These are phyloP conservation scores for Barnettozyma botsteinii DNA, from an alignment of 805 yeast genomes.

Conservation along the genomic window DNA sequence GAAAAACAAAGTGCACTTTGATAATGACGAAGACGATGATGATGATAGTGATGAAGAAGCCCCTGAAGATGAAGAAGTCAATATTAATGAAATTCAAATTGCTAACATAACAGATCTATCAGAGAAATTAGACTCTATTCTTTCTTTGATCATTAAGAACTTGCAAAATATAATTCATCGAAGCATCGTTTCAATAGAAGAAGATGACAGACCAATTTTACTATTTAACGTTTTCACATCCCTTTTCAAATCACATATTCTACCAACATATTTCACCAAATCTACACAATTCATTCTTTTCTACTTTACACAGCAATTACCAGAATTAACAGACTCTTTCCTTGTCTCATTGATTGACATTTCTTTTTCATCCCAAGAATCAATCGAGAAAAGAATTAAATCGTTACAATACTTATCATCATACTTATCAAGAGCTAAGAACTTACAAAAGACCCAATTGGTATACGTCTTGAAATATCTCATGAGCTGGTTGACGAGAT, in stretches of 20 bases:
- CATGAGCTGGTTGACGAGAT: constrained; percentile 77
- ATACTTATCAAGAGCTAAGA: constrained; percentile 80
- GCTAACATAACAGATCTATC: constrained; percentile 48
- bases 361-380: constrained; percentile 65
- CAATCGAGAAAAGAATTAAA: constrained; percentile 71
- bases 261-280: constrained; percentile 90
- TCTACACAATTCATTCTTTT: constrained; percentile 83
- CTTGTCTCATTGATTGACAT: constrained; percentile 76
- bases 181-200: constrained; percentile 41
- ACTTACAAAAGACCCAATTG: constrained; percentile 64
- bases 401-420: constrained; percentile 91
- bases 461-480: constrained; percentile 78
- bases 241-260: constrained; percentile 71
- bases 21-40: constrained; percentile 27
- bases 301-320: constrained; percentile 72
- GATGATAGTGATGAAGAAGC: constrained; percentile 36
- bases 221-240: constrained; percentile 71
- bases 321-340: constrained; percentile 79
- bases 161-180: constrained; percentile 30
- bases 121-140: constrained; percentile 64
- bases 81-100: constrained; percentile 22
- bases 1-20: constrained; percentile 19
- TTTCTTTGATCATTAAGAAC: constrained; percentile 49
- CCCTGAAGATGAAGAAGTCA: constrained; percentile 38
- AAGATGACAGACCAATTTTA: constrained; percentile 55